These are phyloP conservation scores for Glonium stellatum DNA, from an alignment of 495 filamentous ascomycete species.

Conservation along the genomic window DNA sequence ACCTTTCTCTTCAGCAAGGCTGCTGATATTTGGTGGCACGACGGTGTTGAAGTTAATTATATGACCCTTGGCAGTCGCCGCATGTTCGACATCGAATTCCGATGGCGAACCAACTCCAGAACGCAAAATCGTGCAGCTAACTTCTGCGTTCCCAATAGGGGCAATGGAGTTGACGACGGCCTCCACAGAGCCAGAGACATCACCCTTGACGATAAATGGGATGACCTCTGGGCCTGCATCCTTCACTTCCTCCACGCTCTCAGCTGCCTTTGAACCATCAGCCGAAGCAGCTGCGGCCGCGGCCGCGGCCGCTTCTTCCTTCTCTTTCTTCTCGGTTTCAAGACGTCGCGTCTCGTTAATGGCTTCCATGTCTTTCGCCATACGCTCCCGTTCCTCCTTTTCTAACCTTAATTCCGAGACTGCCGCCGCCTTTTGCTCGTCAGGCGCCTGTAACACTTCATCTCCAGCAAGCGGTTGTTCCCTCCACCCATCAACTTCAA, in stretches of 20 bases:
- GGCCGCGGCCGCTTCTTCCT: constrained; percentile 41
- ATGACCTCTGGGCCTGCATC: constrained; percentile 54
- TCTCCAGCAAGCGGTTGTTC: constrained; percentile 87
- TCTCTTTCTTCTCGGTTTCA: constrained; percentile 53
- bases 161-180: constrained; percentile 70
- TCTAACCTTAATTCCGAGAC: constrained; percentile 74
- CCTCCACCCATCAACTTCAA: constrained; percentile 90
- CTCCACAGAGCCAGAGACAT: constrained; percentile 89
- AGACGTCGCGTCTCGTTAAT: constrained; percentile 65
- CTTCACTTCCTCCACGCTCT: constrained; percentile 23
- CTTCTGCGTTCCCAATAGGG: constrained; percentile 73
- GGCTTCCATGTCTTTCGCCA: constrained; percentile 63
- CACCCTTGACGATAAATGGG: constrained; percentile 82
- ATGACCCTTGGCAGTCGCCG: constrained; percentile 59
- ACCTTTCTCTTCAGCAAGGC: constrained; percentile 58
- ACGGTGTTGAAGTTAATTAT: constrained; percentile 83
- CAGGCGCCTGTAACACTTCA: constrained; percentile 71
- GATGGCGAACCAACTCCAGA: constrained; percentile 69
- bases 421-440: constrained; percentile 70
- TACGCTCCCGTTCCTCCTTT: constrained; percentile 50
- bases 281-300: constrained; percentile 25
- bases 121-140: constrained; percentile 68
- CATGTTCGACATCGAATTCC: constrained; percentile 86
- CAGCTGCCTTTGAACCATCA: constrained; percentile 13
- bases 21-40: constrained; percentile 59